Base-by-base conservation (phyloP, 1,284 basidiomycete species). In the Thecaphora frezii region DNA sequence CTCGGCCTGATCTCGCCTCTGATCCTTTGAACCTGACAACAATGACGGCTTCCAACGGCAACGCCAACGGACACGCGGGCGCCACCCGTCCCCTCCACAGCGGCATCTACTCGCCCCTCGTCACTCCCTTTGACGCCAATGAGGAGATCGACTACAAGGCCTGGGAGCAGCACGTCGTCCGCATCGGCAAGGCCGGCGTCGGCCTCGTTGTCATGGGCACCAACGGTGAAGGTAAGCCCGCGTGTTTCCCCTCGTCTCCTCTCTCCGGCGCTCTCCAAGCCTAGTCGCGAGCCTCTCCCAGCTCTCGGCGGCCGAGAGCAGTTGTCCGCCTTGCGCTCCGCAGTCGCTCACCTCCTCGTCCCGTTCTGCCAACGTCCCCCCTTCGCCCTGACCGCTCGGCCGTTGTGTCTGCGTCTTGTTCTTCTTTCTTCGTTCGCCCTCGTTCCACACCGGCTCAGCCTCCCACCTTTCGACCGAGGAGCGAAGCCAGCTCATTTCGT, bases 21-120 rank as follows among this genome's bases (percentile, higher is more conserved):
- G n/a, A n/a, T n/a, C n/a, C n/a, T n/a, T n/a, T n/a, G n/a, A n/a
- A n/a, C n/a, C n/a, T 14, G 14, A 9, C 33, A 36, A 36, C 12
- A 36, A 36, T 36, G 33, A 36, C 54, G 54, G 48, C 36, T 48
- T 57, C 28, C 45, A 51, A 26, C 39, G 39, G 39, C 21, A 41
- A 41, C 39, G 39, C 19, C 25, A 44, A 19, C n/a, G 43, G 46
- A 54, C 0, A 30, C 42, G 1, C 60, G 51, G 3, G 10, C n/a
- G n/a, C n/a, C 44, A 5, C 44, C 7, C 46, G 38, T 5, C 46
- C 46, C 26, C 46, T 69, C 22, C 44, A 82, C 59, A 80, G 90
- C 18, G 91, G 91, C 43, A 86, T 93, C 51, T 93, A 85, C 80
- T 88, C 89, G 13, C 91, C 91, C 23, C 86, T 91, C 71, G 90